Evolutionary conservation across 345 rosid genomes (phyloP).

Genomic region (Populus simonii): DNA sequence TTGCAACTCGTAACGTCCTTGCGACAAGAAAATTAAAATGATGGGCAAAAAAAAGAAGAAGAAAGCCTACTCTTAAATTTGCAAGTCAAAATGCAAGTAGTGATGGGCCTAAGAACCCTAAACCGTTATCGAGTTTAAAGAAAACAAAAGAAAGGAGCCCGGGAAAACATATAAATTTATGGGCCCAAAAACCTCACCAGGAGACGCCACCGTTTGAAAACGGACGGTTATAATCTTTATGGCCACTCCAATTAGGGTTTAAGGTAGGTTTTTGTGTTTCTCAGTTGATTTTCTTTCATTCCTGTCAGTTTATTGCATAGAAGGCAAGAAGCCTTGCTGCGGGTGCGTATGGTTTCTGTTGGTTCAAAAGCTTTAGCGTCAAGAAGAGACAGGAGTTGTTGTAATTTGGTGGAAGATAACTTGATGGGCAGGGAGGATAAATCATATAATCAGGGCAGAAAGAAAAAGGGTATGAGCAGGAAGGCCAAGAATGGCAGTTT

Average conservation of each 20-base stretch:
- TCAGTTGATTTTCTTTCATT: not conserved
- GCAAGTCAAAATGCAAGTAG: not conserved
- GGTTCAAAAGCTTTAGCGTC: conserved; percentile 52
- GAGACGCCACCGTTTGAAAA: not conserved
- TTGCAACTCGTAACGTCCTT: too few relatives aligned
- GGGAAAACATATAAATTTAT: not conserved
- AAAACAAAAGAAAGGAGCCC: not conserved
- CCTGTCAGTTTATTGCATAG: not conserved
- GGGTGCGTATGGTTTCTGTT: conserved; percentile 45
- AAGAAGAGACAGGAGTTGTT: conserved; percentile 23
- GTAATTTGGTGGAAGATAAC: conserved; percentile 28
- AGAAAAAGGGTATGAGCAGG: conserved; percentile 46
- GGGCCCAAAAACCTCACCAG: not conserved
- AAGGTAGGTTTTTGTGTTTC: not conserved
- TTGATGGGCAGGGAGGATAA: conserved; percentile 50
- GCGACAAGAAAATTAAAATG: too few relatives aligned
- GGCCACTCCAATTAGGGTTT: conserved; percentile 3
- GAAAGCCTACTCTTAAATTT: too few relatives aligned
- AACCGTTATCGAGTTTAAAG: not conserved
- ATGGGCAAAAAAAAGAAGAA: too few relatives aligned
- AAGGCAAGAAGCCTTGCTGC: not conserved
- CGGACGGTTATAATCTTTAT: not conserved
- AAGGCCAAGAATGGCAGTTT: conserved; percentile 44
- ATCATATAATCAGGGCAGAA: conserved; percentile 38
- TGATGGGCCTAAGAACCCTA: not conserved